Conservation (phyloP, 140 eudicot species). For the Stevia rebaudiana region DNA sequence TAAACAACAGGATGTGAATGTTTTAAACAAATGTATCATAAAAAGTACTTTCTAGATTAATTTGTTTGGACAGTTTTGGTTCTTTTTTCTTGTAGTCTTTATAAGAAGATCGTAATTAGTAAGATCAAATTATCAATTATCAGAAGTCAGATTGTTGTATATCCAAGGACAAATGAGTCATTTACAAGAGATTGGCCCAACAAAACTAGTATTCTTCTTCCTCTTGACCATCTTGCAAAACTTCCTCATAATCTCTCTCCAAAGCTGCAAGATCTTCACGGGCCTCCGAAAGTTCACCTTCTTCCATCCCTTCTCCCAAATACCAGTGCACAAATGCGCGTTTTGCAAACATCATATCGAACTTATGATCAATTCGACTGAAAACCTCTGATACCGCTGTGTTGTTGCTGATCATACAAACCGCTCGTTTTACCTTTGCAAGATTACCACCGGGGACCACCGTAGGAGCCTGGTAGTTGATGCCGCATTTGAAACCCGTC, state of each 20-base stretch:
- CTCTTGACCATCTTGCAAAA: constrained; percentile 36
- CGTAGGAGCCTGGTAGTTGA: constrained; percentile 47
- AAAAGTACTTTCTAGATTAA: no score
- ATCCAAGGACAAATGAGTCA: constrained; percentile 5
- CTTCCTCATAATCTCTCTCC: constrained; percentile 49
- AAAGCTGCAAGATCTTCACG: constrained; percentile 56
- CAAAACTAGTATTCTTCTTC: constrained; percentile 26
- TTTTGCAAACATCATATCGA: constrained; percentile 41
- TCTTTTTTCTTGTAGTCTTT: no score
- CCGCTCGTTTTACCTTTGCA: constrained; percentile 40
- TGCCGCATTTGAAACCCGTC: constrained; percentile 57
- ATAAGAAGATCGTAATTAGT: not conserved
- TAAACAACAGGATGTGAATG: no score
- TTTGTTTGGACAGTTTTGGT: no score
- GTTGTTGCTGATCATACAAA: constrained; percentile 64
- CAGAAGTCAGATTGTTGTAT: constrained; percentile 5
- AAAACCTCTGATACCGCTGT: constrained; percentile 53
- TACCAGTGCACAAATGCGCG: constrained; percentile 59
- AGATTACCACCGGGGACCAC: constrained; percentile 52
- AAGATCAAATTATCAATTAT: not conserved
- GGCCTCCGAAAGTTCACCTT: constrained; percentile 51
- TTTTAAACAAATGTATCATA: no score
- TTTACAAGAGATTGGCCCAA: constrained; percentile 9
- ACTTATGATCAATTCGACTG: constrained; percentile 42
- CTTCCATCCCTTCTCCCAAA: constrained; percentile 57